Evolutionary conservation across 2,329 filamentous ascomycete species (phyloP).

Genomic region (Nigrospora oryzae): DNA sequence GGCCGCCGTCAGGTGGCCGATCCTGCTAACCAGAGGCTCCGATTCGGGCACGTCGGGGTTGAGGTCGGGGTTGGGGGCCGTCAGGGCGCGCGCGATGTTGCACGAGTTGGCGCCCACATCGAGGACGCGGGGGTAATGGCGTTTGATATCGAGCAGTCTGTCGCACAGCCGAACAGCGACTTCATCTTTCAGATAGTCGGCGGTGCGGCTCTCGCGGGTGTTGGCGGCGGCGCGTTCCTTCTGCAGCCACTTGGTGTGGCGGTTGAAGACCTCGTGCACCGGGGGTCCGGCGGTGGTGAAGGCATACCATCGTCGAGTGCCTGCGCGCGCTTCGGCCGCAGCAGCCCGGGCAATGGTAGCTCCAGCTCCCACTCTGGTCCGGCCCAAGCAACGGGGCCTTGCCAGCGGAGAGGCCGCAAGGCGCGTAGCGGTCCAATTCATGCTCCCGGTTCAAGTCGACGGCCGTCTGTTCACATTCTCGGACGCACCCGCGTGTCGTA

Average conservation of each 20-base stretch:
- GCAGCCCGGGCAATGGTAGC: slow-evolving; percentile 5
- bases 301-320: slow-evolving; percentile 55
- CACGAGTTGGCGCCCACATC: slow-evolving; percentile 94
- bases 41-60: slow-evolving; percentile 45
- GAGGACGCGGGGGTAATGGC: slow-evolving; percentile 73
- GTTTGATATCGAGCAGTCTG: slow-evolving; percentile 85
- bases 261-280: slow-evolving; percentile 85
- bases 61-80: slow-evolving; percentile 58
- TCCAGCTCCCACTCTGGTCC: neutral
- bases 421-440: slow-evolving; percentile 15
- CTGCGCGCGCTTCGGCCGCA: neutral
- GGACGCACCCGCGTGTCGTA: slow-evolving; percentile 2
- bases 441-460: slow-evolving; percentile 13
- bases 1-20: slow-evolving; percentile 68
- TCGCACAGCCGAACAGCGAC: slow-evolving; percentile 79
- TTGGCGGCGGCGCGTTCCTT: slow-evolving; percentile 76
- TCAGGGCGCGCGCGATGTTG: slow-evolving; percentile 80
- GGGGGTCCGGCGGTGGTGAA: slow-evolving; percentile 70
- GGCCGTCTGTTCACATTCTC: slow-evolving; percentile 14
- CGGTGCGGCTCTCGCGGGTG: slow-evolving; percentile 62
- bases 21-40: slow-evolving; percentile 60
- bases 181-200: slow-evolving; percentile 92
- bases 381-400: too few species aligned
- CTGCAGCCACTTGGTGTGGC: slow-evolving; percentile 78
- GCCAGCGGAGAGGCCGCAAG: too few species aligned